phyloP scores from a whole-genome alignment of 352 stramenopile species.

The Phytophthora melonis region DNA sequence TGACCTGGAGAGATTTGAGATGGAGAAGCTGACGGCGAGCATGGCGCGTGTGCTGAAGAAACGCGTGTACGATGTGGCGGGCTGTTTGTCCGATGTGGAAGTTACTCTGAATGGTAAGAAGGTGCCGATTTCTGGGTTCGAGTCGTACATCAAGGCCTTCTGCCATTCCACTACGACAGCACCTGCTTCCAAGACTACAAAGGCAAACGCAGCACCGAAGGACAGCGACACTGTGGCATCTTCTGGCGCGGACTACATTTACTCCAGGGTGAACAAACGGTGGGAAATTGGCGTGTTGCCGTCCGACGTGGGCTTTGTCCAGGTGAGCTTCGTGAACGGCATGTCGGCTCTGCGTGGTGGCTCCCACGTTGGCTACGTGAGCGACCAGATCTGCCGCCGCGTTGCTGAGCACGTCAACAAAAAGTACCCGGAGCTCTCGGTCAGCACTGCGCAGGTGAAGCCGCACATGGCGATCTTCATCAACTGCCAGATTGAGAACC shows the following conservation, averaged over 20 bases:
- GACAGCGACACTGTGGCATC: constrained; percentile 69
- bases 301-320: constrained; percentile 93
- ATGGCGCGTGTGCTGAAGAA: constrained; percentile 96
- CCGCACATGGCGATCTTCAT: constrained; percentile 99
- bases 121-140: constrained; percentile 94
- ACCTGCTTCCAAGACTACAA: not conserved
- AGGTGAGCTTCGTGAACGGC: constrained; percentile 99
- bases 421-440: constrained; percentile 94
- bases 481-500: constrained; percentile 99
- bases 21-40: constrained; percentile 94
- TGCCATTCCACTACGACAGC: constrained; percentile 62
- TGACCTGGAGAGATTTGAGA: constrained; percentile 97
- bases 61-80: constrained; percentile 98
- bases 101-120: constrained; percentile 94
- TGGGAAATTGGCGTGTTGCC: constrained; percentile 96
- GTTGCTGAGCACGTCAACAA: constrained; percentile 97
- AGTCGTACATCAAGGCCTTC: constrained; percentile 96
- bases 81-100: constrained; percentile 92
- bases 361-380: constrained; percentile 94
- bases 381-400: constrained; percentile 81
- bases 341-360: constrained; percentile 98
- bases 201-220: constrained; percentile 9
- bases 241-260: constrained; percentile 85
- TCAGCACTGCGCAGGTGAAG: constrained; percentile 97
- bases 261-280: constrained; percentile 93